Evolutionary conservation across 2,329 filamentous ascomycete species (phyloP).

Genomic region (Fusarium avenaceum): DNA sequence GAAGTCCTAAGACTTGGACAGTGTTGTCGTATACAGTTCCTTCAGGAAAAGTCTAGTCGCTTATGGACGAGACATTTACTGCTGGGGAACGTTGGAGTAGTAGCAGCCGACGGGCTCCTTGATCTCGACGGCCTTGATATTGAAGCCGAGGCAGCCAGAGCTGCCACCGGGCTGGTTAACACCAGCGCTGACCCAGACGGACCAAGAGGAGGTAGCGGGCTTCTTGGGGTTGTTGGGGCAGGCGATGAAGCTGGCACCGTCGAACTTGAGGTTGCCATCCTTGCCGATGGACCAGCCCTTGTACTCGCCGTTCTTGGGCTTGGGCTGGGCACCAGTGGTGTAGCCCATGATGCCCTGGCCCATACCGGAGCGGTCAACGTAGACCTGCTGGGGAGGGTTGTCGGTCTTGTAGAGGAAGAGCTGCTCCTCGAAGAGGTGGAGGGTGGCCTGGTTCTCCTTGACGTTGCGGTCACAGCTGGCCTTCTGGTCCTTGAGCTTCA

Average conservation of each 20-base stretch:
- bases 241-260: slow-evolving; percentile 61
- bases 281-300: slow-evolving; percentile 62
- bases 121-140: slow-evolving; percentile 49
- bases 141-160: slow-evolving; percentile 55
- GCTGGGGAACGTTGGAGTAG: slow-evolving; percentile 47
- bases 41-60: too few species aligned
- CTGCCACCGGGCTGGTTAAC: slow-evolving; percentile 54
- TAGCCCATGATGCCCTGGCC: slow-evolving; percentile 68
- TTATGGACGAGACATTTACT: slow-evolving; percentile 11
- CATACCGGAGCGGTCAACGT: slow-evolving; percentile 70
- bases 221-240: slow-evolving; percentile 60
- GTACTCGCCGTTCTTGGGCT: slow-evolving; percentile 60
- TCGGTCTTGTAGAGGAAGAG: slow-evolving; percentile 61
- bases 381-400: slow-evolving; percentile 62
- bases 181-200: slow-evolving; percentile 54
- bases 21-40: too few species aligned
- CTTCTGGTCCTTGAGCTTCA: slow-evolving; percentile 60
- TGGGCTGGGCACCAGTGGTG: slow-evolving; percentile 59
- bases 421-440: slow-evolving; percentile 60
- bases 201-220: slow-evolving; percentile 55
- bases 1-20: not conserved
- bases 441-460: slow-evolving; percentile 61
- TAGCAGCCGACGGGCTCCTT: slow-evolving; percentile 54
- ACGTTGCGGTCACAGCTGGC: slow-evolving; percentile 61
- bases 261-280: slow-evolving; percentile 61